Evolutionary conservation across 2,329 filamentous ascomycete species (phyloP), one percentile per base, ranked within the genome.

Genomic region (Colletotrichum higginsianum): DNA sequence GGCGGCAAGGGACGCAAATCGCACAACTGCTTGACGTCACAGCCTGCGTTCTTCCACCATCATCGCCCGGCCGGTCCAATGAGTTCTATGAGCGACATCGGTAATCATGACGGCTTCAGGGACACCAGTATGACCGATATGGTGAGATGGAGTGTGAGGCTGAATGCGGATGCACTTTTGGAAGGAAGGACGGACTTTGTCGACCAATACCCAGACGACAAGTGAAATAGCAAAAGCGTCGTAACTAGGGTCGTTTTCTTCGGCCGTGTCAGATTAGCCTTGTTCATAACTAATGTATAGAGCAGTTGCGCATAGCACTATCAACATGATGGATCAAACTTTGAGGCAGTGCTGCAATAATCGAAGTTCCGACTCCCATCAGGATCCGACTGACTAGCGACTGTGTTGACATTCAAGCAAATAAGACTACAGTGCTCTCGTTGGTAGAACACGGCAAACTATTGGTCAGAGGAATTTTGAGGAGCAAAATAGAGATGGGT

Each of bases 1-100:
- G 83, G 83, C 0, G 61, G 55, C 4, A 75, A 79, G 9, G 78
- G 79, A 0, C 78, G 81, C 61, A 75, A 77, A 50, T 73, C 81
- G 67, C 79, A 82, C 62, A 80, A 78, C 55, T 83, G 86, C 77
- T 52, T 87, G 71, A 80, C 81, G 0, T 78, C 81, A 2, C 79
- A 82, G 70, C 86, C 85, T 0, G 78, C 80, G 40, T 75, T 88
- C 3, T 85, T 88, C 75, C 81, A 85, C n/a, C 83, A 86, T 18
- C 83, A 86, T 71, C 79, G 83, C 2, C 75, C 81, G 0, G 80
- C 79, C 0, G 86, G 86, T 1, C 76, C 76, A 1, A 77, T 75
- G 50, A 76, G 66, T 11, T 73, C 75, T 2, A 76, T 75, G 50
- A 85, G 82, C 64, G 81, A 85, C 56, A 85, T 85, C 50, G 75